Conservation (phyloP, 305 asterid species). For the Euphrasia arctica region DNA sequence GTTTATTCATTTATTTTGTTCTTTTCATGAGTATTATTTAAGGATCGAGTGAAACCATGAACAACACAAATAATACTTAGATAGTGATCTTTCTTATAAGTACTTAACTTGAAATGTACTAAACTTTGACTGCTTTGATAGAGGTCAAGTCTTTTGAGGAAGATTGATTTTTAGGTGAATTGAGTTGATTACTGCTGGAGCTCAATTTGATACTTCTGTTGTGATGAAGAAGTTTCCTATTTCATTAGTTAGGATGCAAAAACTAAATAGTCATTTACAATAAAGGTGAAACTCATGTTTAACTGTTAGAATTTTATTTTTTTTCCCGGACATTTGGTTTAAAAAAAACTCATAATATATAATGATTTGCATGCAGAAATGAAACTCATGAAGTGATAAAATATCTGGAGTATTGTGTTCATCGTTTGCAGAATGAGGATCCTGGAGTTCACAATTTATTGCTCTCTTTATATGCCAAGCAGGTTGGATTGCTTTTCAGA, state of each 20-base stretch:
- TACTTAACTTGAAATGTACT: conserved; percentile 6
- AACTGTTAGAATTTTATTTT: too few relatives aligned
- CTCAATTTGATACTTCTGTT: conserved; percentile 14
- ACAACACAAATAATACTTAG: not conserved
- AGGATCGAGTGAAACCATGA: conserved; percentile 1
- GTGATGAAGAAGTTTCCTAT: conserved; percentile 11
- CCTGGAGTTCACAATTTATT: conserved; percentile 92
- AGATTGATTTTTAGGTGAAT: conserved; percentile 6
- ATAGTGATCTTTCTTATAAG: not conserved
- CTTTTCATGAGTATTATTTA: not conserved
- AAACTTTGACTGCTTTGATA: conserved; percentile 9
- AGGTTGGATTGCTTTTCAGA: conserved; percentile 49
- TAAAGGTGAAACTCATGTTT: too few relatives aligned
- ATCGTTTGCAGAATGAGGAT: conserved; percentile 94
- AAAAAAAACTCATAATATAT: conserved; percentile 13
- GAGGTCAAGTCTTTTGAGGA: conserved; percentile 8
- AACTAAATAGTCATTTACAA: not conserved
- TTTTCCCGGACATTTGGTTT: too few relatives aligned
- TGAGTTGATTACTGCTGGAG: conserved; percentile 22
- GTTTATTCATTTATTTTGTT: not conserved
- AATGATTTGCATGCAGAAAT: conserved; percentile 57
- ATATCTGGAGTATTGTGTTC: conserved; percentile 89
- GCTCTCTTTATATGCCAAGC: conserved; percentile 84
- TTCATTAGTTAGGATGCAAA: conserved; percentile 17
- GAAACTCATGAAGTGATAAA: conserved; percentile 98